Conservation (phyloP, 2,329 filamentous ascomycete species). For the Tolypocladium tundrense region DNA sequence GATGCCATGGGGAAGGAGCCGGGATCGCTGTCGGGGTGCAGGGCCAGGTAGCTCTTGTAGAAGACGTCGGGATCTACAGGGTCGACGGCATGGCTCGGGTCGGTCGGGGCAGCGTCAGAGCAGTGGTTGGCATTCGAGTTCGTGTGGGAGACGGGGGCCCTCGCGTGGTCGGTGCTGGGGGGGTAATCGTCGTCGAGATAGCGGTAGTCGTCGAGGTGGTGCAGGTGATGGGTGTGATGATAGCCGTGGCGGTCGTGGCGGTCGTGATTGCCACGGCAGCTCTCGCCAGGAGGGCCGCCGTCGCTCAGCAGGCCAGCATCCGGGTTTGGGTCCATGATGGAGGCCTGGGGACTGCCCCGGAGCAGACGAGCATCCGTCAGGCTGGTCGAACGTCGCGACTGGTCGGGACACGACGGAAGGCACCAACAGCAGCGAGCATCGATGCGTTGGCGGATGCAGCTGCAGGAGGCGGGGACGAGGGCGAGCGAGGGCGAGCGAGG, state of each 20-base stretch:
- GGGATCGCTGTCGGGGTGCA: conserved; percentile 22
- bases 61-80: conserved; percentile 44
- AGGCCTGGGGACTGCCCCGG: conserved; percentile 22
- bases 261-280: conserved; percentile 14
- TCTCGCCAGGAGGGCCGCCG: conserved; percentile 5
- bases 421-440: conserved; percentile 35
- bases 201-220: conserved; percentile 13
- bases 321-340: conserved; percentile 18
- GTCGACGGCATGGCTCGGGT: conserved; percentile 26
- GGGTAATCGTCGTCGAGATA: conserved; percentile 4
- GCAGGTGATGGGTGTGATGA: conserved; percentile 15
- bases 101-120: conserved; percentile 7
- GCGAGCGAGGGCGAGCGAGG: conserved; percentile 1
- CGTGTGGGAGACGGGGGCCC: conserved; percentile 2
- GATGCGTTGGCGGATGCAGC: conserved; percentile 29
- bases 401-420: conserved; percentile 27
- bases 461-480: not conserved
- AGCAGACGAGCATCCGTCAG: conserved; percentile 31
- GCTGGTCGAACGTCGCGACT: conserved; percentile 29
- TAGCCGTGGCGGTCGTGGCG: conserved; percentile 14
- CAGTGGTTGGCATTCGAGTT: conserved; percentile 2
- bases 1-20: conserved; percentile 26
- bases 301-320: conserved; percentile 14
- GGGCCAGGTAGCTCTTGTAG: conserved; percentile 38
- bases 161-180: conserved; percentile 1